Evolutionary conservation across 345 rosid genomes (phyloP), one percentile per base, ranked within the genome.

Genomic region (Hibiscus trionum): DNA sequence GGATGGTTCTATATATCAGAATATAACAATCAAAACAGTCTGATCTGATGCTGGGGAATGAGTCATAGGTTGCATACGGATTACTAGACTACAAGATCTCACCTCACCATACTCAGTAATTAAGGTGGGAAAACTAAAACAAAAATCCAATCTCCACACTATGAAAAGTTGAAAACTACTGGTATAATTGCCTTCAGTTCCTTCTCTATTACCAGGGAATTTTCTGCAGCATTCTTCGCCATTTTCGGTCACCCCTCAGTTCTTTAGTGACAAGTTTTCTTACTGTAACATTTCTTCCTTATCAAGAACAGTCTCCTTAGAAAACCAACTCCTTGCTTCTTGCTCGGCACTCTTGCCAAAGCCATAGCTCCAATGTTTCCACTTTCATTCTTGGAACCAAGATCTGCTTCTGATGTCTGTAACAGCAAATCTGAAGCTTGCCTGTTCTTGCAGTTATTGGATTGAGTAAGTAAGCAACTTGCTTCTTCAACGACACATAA

Each of bases 311-410:
- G 79, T 80, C 80, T 89, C 84, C 87, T 77, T 14, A 89, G 74
- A 17, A 91, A 84, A 68, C 91, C 84, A 59, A 87, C 49, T 42
- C 94, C 89, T 63, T 83, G 89, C 73, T 80, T 91, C 85, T 87
- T 91, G 81, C 73, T 71, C 4, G 77, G 86, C 70, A 85, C 73
- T 33, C 85, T 78, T 11, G 88, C 86, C 61, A 83, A 77, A 24
- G 86, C 59, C 53, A 70, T 79, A 15, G 4, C 70, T 29, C 77
- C 72, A 19, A 56, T 17, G 60, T 72, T 77, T 67, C 61, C 55
- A 39, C 69, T 68, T 74, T 70, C 73, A 37, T 76, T 79, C 55
- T 74, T 72, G 31, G 85, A 70, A 73, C 69, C 81, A 31, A 35
- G 42, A 75, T 63, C 31, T 37, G 70, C 71, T 60, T 77, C 83